Evolutionary conservation across 2,329 filamentous ascomycete species (phyloP).

Genomic region (Phialophora chinensis): DNA sequence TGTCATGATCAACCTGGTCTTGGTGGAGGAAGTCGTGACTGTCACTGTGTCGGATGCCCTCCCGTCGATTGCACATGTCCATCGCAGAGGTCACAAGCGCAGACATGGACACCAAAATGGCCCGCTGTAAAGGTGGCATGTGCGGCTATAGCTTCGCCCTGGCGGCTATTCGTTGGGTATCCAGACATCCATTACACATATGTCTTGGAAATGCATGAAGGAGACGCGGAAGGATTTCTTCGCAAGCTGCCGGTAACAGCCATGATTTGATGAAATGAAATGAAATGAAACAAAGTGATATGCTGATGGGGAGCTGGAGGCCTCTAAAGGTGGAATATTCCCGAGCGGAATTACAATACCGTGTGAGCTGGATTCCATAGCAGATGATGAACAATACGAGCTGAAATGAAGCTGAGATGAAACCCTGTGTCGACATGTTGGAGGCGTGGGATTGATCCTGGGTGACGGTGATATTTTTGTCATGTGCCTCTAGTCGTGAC

Average conservation of each 20-base stretch:
- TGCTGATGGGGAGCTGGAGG: conserved; percentile 4
- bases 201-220: conserved; percentile 34
- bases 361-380: conserved; percentile 12
- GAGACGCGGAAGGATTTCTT: conserved; percentile 12
- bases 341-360: conserved; percentile 2
- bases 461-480: not conserved
- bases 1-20: conserved; percentile 34
- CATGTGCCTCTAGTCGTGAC: not conserved
- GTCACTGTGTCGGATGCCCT: conserved; percentile 30
- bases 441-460: conserved; percentile 5
- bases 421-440: conserved; percentile 7
- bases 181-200: conserved; percentile 22
- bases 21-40: conserved; percentile 39
- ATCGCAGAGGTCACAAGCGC: conserved; percentile 30
- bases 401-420: conserved; percentile 11
- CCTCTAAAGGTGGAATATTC: conserved; percentile 16
- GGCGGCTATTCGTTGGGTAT: conserved; percentile 32
- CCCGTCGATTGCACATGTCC: conserved; percentile 2
- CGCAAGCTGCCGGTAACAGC: conserved; percentile 23
- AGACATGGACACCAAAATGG: conserved; percentile 21
- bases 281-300: conserved; percentile 17
- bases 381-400: conserved; percentile 7
- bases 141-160: conserved; percentile 27
- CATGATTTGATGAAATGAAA: conserved; percentile 19
- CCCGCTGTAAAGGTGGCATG: conserved; percentile 24